Conservation (phyloP, 2,329 filamentous ascomycete species). For the Venturia asperata region DNA sequence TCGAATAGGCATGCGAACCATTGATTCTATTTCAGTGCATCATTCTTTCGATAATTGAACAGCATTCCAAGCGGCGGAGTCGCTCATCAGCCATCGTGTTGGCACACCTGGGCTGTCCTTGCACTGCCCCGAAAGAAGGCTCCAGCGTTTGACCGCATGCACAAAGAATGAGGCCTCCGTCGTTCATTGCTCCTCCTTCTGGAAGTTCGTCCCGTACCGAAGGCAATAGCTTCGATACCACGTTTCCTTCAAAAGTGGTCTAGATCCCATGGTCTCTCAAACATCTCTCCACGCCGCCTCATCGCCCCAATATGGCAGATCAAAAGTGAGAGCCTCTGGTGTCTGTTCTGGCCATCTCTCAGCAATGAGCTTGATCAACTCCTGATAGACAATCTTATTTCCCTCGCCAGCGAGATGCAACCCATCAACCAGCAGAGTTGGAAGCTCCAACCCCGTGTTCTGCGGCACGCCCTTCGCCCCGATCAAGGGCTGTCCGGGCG, state of each 20-base stretch:
- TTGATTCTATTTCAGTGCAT: not conserved
- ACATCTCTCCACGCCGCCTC: constrained; percentile 26
- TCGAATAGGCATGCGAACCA: too few species aligned
- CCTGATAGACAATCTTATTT: constrained; percentile 23
- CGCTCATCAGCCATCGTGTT: not conserved
- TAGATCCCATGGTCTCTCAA: not conserved
- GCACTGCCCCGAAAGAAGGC: constrained; percentile 3
- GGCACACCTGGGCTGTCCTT: not conserved
- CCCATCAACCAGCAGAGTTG: not conserved
- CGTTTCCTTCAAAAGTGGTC: too few species aligned
- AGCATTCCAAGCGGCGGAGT: not conserved
- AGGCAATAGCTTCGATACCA: too few species aligned
- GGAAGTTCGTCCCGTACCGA: too few species aligned
- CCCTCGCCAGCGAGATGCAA: not conserved
- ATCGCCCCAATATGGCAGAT: constrained; percentile 49
- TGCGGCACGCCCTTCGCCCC: constrained; percentile 53
- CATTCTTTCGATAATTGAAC: not conserved
- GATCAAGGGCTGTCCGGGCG: constrained; percentile 42
- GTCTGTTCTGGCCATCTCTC: constrained; percentile 48
- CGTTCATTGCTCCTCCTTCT: too few species aligned
- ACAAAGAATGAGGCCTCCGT: constrained; percentile 7
- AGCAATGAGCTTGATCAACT: constrained; percentile 46
- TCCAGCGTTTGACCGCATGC: not conserved
- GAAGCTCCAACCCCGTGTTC: constrained; percentile 35
- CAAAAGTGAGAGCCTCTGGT: constrained; percentile 45